phyloP scores from a whole-genome alignment of 805 yeast species.

The Yamadazyma scolyti region DNA sequence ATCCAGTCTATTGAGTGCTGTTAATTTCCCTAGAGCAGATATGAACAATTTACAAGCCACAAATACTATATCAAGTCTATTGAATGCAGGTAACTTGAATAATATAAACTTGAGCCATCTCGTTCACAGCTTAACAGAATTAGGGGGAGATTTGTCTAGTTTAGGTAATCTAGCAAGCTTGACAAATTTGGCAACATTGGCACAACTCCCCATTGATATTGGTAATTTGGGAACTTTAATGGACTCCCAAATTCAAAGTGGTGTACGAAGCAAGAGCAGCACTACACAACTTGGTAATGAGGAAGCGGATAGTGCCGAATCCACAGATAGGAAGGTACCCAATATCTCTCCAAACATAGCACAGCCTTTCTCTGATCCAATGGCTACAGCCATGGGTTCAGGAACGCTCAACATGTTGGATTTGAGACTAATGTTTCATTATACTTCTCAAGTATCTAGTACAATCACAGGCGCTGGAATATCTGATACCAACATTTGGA shows the following conservation, averaged over 20 bases:
- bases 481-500: constrained; percentile 83
- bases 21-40: too few relatives aligned
- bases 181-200: constrained; percentile 38
- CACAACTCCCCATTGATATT: constrained; percentile 40
- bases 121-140: constrained; percentile 35
- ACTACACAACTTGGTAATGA: too few relatives aligned
- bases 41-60: too few relatives aligned
- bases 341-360: constrained; percentile 10
- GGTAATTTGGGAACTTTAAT: constrained; percentile 29
- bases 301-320: background rate
- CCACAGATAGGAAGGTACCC: constrained; percentile 3
- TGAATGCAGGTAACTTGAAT: constrained; percentile 38
- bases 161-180: constrained; percentile 37
- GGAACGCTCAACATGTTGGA: constrained; percentile 61
- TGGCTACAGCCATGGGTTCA: constrained; percentile 5
- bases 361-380: constrained; percentile 12
- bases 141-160: constrained; percentile 31
- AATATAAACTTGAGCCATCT: constrained; percentile 40
- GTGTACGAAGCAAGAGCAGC: too few relatives aligned
- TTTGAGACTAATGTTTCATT: constrained; percentile 80
- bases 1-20: constrained; percentile 29
- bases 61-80: constrained; percentile 12
- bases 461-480: constrained; percentile 91
- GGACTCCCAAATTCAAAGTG: constrained; percentile 18
- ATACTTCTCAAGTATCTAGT: constrained; percentile 76